Base-by-base conservation (phyloP, 805 yeast species). In the Lipomyces oligophaga region DNA sequence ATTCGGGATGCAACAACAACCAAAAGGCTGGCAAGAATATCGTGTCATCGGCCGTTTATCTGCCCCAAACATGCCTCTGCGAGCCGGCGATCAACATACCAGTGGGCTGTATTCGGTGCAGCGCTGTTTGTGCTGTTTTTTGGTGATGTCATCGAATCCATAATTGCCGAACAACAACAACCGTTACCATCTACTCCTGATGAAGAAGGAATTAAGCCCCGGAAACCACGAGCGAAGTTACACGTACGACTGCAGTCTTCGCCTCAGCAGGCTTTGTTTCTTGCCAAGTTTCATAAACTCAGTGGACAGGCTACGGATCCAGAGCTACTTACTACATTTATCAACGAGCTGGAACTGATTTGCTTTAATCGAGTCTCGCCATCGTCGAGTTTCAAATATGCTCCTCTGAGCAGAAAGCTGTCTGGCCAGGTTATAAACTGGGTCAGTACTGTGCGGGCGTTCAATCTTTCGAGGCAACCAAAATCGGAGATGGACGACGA, bases 31-130 rank as follows among this genome's bases (percentile, higher is more conserved):
- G 30, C 30, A 8, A 13, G 13, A 8, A 13, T 13, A 26, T 8
- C 11, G 11, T 8, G 11, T 10, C 11, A 26, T 26, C 13, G 13
- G 8, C 44, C 44, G n/a, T 41, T 41, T 18, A 21, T n/a, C 11
- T 11, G 33, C 4, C 18, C 44, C 38, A 16, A 32, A 34, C 3
- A 6, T 32, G 3, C 13, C 8, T 13, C 32, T 4, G 34, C 19
- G 5, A 4, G 22, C 16, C 21, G 15, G 31, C 33, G 34, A 18
- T 30, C 37, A n/a, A 34, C 21, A 13, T 11, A 20, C 4, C 34
- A 45, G 18, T 49, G 54, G 49, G 41, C 45, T 8, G 43, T 34
- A 15, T 20, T 42, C 18, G 54, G 47, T 2, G 49, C 54, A 5
- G 38, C 40, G 4, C 18, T 49, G 15, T 49, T 45, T 20, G 36